phyloP scores from a whole-genome alignment of 805 yeast species.

The Nakazawaea pomicola region DNA sequence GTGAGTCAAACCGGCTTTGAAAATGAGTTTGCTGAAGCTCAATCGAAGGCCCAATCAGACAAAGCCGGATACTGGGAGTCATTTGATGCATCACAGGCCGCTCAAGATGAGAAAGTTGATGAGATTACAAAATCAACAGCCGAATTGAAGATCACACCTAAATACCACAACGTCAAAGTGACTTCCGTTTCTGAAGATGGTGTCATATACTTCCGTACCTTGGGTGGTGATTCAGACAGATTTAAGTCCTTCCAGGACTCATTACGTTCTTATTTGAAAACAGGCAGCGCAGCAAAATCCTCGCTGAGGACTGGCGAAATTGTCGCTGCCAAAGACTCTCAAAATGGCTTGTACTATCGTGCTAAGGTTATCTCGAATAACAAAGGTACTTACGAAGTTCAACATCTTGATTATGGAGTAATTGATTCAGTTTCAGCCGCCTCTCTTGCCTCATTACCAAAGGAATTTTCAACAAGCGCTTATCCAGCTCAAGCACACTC shows the following conservation, averaged over 20 bases:
- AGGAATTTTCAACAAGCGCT: slow-evolving; percentile 34
- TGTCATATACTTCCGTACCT: slow-evolving; percentile 39
- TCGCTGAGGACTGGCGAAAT: slow-evolving; percentile 48
- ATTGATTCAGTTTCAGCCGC: slow-evolving; percentile 38
- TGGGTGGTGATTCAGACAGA: slow-evolving; percentile 33
- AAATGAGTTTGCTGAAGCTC: slow-evolving; percentile 52
- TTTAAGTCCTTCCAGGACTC: slow-evolving; percentile 38
- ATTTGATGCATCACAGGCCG: slow-evolving; percentile 36
- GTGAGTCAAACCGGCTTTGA: slow-evolving; percentile 52
- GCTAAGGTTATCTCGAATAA: slow-evolving; percentile 48
- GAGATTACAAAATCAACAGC: slow-evolving; percentile 17
- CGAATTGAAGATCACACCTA: slow-evolving; percentile 23
- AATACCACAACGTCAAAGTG: slow-evolving; percentile 49
- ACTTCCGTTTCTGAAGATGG: slow-evolving; percentile 42
- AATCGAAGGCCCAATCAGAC: slow-evolving; percentile 50
- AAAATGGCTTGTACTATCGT: slow-evolving; percentile 53
- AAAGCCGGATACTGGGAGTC: slow-evolving; percentile 65
- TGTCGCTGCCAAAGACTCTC: slow-evolving; percentile 49
- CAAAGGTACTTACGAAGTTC: slow-evolving; percentile 42
- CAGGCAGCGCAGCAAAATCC: slow-evolving; percentile 27
- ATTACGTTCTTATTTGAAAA: slow-evolving; percentile 33
- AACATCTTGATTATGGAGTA: slow-evolving; percentile 60
- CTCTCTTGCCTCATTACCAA: slow-evolving; percentile 48
- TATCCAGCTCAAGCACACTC: slow-evolving; percentile 52
- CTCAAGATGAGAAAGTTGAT: slow-evolving; percentile 27